phyloP scores from a whole-genome alignment of 352 stramenopile species.

The Thraustochytrium sp. region DNA sequence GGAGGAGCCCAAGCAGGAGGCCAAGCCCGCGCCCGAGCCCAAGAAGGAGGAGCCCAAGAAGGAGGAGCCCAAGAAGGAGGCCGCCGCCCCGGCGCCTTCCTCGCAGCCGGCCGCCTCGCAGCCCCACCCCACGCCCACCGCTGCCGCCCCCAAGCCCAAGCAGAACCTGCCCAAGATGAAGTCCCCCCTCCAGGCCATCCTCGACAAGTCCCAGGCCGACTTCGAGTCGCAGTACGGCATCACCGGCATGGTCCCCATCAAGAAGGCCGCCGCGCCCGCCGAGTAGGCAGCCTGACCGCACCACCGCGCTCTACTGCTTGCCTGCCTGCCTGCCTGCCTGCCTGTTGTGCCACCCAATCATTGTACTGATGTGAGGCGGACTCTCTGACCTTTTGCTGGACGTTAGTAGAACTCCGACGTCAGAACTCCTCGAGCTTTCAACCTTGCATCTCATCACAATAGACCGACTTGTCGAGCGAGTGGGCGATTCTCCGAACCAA shows the following conservation, averaged over 20 bases:
- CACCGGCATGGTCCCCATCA: background rate
- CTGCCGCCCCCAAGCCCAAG: background rate
- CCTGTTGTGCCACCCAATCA: too few species aligned
- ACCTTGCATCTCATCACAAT: too few species aligned
- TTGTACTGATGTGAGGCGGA: too few species aligned
- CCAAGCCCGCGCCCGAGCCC: background rate
- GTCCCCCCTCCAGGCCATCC: slow-evolving; percentile 9
- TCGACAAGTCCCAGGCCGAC: slow-evolving; percentile 15
- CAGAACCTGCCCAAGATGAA: slow-evolving; percentile 8
- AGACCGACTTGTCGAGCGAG: too few species aligned
- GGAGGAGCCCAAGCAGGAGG: background rate
- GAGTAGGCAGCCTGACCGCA: background rate
- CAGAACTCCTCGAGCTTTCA: too few species aligned
- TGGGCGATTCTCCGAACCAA: too few species aligned
- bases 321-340: too few species aligned
- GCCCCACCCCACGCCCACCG: background rate
- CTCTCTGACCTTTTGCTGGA: too few species aligned
- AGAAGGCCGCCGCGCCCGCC: background rate
- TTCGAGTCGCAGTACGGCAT: slow-evolving; percentile 10
- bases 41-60: background rate
- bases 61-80: background rate
- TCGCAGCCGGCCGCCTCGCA: background rate
- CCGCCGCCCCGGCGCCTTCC: background rate
- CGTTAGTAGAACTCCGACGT: too few species aligned
- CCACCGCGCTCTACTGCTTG: background rate